Percentiles rank a stretch among this genome's conserved stretches.
These are phyloP conservation scores for Ceriops tagal DNA, from an alignment of 345 rosid genomes.

Conservation along the genomic window DNA sequence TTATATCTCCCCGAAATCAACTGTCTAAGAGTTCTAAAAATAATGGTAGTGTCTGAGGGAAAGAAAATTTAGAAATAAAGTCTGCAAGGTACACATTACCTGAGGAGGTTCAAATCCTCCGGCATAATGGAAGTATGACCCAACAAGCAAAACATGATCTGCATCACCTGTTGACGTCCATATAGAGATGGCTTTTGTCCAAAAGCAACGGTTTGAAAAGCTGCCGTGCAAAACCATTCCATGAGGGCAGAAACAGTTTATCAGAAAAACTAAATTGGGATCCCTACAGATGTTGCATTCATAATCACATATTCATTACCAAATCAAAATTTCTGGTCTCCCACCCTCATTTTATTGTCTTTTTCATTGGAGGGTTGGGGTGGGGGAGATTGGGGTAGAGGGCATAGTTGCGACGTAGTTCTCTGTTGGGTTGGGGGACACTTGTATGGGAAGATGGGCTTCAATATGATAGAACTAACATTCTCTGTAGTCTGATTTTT, in stretches of 20 bases:
- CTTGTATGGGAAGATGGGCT: not conserved
- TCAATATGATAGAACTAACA: not conserved
- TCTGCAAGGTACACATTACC: conserved; percentile 29
- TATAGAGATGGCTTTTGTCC: conserved; percentile 89
- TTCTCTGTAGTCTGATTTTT: no score
- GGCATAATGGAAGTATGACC: conserved; percentile 84
- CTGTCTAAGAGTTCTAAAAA: no score
- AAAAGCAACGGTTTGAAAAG: conserved; percentile 92
- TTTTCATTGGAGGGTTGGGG: no score
- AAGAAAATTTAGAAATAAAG: not conserved
- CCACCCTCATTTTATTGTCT: no score
- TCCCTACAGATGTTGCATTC: no score
- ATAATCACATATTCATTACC: no score
- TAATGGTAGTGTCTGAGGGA: not conserved
- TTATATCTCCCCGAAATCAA: no score
- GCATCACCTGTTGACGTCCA: conserved; percentile 92
- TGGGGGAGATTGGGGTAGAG: no score
- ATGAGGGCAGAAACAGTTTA: conserved; percentile 2
- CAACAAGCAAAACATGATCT: conserved; percentile 81
- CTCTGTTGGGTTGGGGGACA: not conserved
- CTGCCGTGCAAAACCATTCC: conserved; percentile 32
- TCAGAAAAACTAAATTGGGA: not conserved
- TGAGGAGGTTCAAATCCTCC: conserved; percentile 93
- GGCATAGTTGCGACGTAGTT: no score
- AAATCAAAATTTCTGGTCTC: no score